Evolutionary conservation across 2,329 filamentous ascomycete genomes (phyloP).

Genomic region (Phialemonium atrogriseum): DNA sequence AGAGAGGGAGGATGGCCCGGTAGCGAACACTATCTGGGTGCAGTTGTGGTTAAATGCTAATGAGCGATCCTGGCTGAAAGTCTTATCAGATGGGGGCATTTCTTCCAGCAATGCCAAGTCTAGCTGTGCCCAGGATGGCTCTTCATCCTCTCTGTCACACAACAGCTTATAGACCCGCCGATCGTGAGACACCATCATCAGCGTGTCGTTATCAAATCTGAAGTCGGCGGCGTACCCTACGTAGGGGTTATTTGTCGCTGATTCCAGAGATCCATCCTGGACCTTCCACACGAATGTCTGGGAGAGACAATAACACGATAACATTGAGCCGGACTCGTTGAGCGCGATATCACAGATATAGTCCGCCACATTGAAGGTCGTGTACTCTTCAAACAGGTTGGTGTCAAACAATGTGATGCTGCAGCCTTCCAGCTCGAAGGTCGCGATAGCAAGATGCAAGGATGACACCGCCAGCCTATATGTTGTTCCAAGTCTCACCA

Average conservation of each 20-base stretch:
- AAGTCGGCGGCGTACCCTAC: constrained; percentile 7
- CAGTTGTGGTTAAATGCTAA: constrained; percentile 11
- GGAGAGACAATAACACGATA: constrained; percentile 9
- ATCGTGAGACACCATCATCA: constrained; percentile 7
- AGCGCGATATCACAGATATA: constrained; percentile 8
- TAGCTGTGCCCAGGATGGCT: constrained; percentile 2
- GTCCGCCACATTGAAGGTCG: constrained; percentile 8
- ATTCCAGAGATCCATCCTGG: constrained; percentile 4
- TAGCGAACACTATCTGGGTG: constrained; percentile 12
- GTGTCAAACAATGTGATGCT: constrained; percentile 13
- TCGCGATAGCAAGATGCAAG: background rate
- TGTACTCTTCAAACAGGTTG: constrained; percentile 7
- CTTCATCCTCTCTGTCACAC: background rate
- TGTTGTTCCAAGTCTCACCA: constrained; percentile 7
- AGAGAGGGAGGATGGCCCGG: constrained; percentile 9
- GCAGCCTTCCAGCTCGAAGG: constrained; percentile 7
- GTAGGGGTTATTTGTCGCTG: constrained; percentile 3
- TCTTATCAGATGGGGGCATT: constrained; percentile 6
- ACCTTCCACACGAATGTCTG: constrained; percentile 9
- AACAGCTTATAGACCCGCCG: constrained; percentile 6
- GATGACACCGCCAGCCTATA: constrained; percentile 8
- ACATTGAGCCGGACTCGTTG: constrained; percentile 7
- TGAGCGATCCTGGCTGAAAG: constrained; percentile 7
- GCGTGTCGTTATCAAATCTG: constrained; percentile 5
- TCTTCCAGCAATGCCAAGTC: constrained; percentile 7